Conservation (phyloP, 768 basidiomycete species). For the Dentipellis sp. region DNA sequence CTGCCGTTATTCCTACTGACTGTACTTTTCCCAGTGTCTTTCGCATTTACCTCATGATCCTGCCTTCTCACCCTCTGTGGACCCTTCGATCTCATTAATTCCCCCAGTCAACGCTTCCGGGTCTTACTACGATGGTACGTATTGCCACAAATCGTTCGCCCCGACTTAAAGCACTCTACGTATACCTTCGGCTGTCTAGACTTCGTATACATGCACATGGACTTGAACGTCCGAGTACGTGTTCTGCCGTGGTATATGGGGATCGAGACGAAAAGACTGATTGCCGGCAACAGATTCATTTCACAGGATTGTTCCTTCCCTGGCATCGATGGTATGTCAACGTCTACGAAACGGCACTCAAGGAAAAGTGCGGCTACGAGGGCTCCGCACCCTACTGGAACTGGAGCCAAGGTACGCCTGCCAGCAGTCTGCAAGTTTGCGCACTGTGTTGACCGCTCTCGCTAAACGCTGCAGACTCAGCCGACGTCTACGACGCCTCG, state of each 20-base stretch:
- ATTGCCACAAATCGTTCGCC: not conserved
- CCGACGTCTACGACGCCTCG: constrained; percentile 14
- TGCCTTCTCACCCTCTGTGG: constrained; percentile 2
- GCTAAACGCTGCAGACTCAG: constrained; percentile 12
- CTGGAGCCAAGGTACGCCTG: constrained; percentile 18
- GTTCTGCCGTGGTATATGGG: no score
- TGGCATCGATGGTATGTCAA: constrained; percentile 21
- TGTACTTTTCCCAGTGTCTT: constrained; percentile 6
- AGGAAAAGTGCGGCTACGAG: constrained; percentile 16
- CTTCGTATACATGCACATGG: constrained; percentile 19
- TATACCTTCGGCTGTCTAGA: constrained; percentile 4
- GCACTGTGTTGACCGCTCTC: not conserved
- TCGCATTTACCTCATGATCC: constrained; percentile 12
- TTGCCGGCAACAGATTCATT: constrained; percentile 14
- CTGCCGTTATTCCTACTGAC: not conserved
- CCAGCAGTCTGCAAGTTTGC: not conserved
- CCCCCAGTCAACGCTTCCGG: constrained; percentile 8
- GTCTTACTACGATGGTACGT: constrained; percentile 14
- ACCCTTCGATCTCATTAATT: constrained; percentile 6
- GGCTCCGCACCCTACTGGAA: constrained; percentile 21
- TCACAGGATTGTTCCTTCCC: constrained; percentile 18
- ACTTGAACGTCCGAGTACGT: constrained; percentile 15
- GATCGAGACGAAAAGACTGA: no score
- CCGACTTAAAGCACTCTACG: no score
- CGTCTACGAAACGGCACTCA: constrained; percentile 15